Evolutionary conservation across 257 asterid genomes (phyloP).

Genomic region (Gynochthodes officinalis): DNA sequence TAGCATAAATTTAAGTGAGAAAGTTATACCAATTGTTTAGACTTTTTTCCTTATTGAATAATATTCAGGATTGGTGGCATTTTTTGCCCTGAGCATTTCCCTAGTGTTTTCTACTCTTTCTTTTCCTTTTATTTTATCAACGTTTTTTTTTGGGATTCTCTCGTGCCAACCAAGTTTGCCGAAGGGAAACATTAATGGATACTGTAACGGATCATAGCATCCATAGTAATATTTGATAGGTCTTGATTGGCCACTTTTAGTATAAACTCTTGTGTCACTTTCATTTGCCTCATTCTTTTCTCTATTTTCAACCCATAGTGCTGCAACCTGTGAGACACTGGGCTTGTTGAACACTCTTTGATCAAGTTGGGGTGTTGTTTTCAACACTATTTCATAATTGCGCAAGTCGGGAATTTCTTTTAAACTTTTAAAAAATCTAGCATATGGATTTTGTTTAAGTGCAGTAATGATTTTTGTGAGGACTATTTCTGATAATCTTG

Average conservation of each 20-base stretch:
- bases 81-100: too few species aligned
- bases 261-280: background rate
- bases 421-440: background rate
- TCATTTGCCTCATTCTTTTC: background rate
- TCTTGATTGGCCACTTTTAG: background rate
- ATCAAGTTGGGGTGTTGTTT: background rate
- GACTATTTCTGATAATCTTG: background rate
- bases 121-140: too few species aligned
- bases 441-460: background rate
- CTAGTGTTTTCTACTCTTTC: too few species aligned
- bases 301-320: background rate
- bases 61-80: too few species aligned
- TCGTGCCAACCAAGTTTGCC: background rate
- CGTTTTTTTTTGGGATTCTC: background rate
- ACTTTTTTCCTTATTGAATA: too few species aligned
- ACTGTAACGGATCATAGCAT: conserved; percentile 2
- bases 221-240: background rate
- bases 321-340: background rate
- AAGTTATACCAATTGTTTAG: too few species aligned
- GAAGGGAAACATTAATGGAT: background rate
- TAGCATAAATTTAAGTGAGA: too few species aligned
- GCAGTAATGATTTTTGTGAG: background rate
- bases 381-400: background rate
- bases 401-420: background rate
- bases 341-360: background rate